These are phyloP conservation scores for Climacium dendroides DNA, from an alignment of 225 moss, liverwort and hornwort species.

Conservation along the genomic window DNA sequence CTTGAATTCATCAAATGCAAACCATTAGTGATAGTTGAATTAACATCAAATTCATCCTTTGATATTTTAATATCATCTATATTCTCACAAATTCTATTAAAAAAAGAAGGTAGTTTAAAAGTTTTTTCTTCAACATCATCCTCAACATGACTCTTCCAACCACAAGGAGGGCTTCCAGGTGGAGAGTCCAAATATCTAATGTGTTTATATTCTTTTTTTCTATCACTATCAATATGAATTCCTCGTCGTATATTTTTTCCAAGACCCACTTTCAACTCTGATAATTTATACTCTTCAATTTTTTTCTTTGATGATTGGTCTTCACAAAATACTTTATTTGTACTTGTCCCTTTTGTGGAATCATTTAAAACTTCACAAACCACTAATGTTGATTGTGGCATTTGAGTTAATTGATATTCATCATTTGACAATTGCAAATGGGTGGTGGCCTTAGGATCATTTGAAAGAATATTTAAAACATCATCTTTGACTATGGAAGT, in stretches of 20 bases:
- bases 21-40: neutral
- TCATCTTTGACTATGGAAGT: neutral
- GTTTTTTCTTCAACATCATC: conserved; percentile 11
- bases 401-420: neutral
- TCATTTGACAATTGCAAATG: neutral
- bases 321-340: neutral
- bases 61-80: conserved; percentile 6
- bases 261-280: neutral
- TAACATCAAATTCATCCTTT: neutral
- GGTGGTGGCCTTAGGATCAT: neutral
- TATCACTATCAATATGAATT: neutral
- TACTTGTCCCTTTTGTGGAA: neutral
- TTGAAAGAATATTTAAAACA: neutral
- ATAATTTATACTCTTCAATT: neutral
- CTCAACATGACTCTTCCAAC: conserved; percentile 44
- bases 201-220: conserved; percentile 49
- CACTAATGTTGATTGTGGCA: too few relatives aligned
- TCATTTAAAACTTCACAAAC: neutral
- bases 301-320: conserved; percentile 1
- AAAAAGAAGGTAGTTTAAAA: conserved; percentile 38
- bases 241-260: conserved; percentile 16
- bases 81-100: conserved; percentile 22
- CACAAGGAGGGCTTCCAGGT: conserved; percentile 71
- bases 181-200: conserved; percentile 60
- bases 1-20: neutral